Evolutionary conservation across 73 alveolate genomes (phyloP), one percentile per base, ranked within the genome.

Genomic region (Paramecium bursaria): DNA sequence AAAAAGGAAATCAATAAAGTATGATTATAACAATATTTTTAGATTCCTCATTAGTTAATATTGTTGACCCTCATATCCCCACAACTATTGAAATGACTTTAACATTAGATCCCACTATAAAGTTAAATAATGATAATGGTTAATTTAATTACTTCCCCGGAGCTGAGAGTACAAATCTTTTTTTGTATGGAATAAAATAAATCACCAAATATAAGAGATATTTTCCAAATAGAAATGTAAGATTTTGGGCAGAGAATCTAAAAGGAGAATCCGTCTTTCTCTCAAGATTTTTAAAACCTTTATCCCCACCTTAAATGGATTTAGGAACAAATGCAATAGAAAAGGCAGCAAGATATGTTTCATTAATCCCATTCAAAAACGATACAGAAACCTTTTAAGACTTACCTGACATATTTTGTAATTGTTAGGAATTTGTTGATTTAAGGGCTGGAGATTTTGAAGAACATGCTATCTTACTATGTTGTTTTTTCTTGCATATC

Each of bases 391-490:
- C 97, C 0, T 96, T 96, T 87, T 95, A 91, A 76, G 99, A 94
- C 74, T 76, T 97, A 94, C 99, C 99, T 13, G 99, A 97, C 87
- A 85, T 97, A 46, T 96, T 96, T 97, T 93, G 99, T 31, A 94
- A 95, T 30, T 93, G 96, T 73, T 90, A 97, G 74, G 97, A 97
- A 86, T 96, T 97, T 88, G 52, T 97, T 11, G 98, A 90, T 88
- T 87, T 96, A 33, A 95, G 98, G 4, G 97, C 95, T 49, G 99
- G 99, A 22, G 99, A 97, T 90, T 95, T 93, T 88, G 99, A 97
- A 86, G 99, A 97, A 67, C 99, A 97, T 87, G 99, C 99, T 11
- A 93, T 97, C 67, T 91, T 97, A 61, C 90, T 97, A 74, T 97
- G 99, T 80, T 94, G 95, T 90, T 97, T 94, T 80, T 97, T 97